Conservation (phyloP, 176 grass and related monocot genomes). For the Oryza brachyantha region DNA sequence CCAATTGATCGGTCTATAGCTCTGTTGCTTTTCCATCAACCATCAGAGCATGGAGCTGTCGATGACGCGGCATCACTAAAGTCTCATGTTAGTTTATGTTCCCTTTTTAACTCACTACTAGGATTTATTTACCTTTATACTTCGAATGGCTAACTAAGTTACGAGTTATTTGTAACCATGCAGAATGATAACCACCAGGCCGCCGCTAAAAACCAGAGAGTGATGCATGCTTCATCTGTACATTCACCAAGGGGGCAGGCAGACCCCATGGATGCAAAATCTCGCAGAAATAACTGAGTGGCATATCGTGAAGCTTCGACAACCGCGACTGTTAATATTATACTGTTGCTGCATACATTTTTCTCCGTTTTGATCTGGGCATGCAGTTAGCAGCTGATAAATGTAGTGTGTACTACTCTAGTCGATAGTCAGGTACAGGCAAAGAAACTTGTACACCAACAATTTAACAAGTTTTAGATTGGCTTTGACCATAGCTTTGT, state of each 20-base stretch:
- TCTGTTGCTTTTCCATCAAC: conserved; percentile 74
- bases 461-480: conserved; percentile 27
- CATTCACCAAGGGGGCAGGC: conserved; percentile 21
- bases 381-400: not conserved
- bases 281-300: conserved; percentile 17
- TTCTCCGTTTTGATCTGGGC: not conserved
- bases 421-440: conserved; percentile 4
- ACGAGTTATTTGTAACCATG: not conserved
- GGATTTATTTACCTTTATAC: not conserved
- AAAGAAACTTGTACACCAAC: conserved; percentile 18
- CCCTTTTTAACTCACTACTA: not conserved
- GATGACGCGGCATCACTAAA: conserved; percentile 43
- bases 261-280: not conserved
- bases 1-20: conserved; percentile 85
- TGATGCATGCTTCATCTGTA: conserved; percentile 16
- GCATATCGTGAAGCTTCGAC: not conserved
- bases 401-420: conserved; percentile 11
- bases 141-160: not conserved
- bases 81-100: conserved; percentile 43
- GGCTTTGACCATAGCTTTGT: conserved; percentile 25
- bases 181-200: conserved; percentile 37
- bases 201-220: conserved; percentile 26
- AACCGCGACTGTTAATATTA: conserved; percentile 18
- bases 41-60: conserved; percentile 33
- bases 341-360: conserved; percentile 12